These are phyloP conservation scores for Agrocybe chaxingu DNA, from an alignment of 768 basidiomycete species.

Conservation along the genomic window DNA sequence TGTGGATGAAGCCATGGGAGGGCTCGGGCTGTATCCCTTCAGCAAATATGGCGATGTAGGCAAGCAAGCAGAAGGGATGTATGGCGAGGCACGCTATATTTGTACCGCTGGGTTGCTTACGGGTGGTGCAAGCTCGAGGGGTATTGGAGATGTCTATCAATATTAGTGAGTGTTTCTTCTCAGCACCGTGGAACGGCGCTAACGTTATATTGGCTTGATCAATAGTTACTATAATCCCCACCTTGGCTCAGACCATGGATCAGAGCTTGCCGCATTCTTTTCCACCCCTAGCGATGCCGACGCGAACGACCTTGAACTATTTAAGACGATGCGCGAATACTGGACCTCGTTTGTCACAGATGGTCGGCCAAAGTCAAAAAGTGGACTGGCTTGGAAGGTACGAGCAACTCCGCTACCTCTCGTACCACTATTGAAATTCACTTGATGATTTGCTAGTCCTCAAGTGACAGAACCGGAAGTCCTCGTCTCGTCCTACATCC, in stretches of 20 bases:
- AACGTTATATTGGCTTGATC: neutral
- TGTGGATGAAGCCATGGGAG: slow-evolving; percentile 19
- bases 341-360: slow-evolving; percentile 38
- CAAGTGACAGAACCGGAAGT: slow-evolving; percentile 2
- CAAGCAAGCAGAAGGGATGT: slow-evolving; percentile 42
- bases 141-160: slow-evolving; percentile 21
- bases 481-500: slow-evolving; percentile 15
- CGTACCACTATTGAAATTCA: neutral
- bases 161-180: slow-evolving; percentile 28
- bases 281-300: slow-evolving; percentile 21
- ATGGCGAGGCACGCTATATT: slow-evolving; percentile 42
- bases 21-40: slow-evolving; percentile 31
- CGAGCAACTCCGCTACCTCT: slow-evolving; percentile 3
- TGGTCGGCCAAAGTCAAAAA: slow-evolving; percentile 24
- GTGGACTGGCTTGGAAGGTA: slow-evolving; percentile 26
- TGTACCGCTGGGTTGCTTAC: slow-evolving; percentile 37
- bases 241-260: slow-evolving; percentile 33
- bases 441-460: slow-evolving; percentile 6
- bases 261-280: slow-evolving; percentile 37
- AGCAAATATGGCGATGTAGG: slow-evolving; percentile 28
- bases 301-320: slow-evolving; percentile 25
- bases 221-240: slow-evolving; percentile 38
- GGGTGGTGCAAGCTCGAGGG: slow-evolving; percentile 17
- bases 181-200: neutral
- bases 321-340: slow-evolving; percentile 34